These are phyloP conservation scores for Tarenaya hassleriana DNA, from an alignment of 345 rosid genomes.

Conservation along the genomic window DNA sequence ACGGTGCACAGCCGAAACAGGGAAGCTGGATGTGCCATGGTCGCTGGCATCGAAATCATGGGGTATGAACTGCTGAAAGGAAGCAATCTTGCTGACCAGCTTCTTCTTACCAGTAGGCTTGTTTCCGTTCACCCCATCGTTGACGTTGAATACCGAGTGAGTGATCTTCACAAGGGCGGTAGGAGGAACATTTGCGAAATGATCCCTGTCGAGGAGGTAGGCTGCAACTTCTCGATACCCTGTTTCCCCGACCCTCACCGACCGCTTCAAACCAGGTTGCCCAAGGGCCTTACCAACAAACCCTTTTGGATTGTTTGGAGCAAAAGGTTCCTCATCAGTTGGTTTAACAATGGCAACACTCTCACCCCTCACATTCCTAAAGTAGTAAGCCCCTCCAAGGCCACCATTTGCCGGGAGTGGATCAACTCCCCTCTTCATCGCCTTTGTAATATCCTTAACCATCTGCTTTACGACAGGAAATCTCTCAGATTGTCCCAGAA, in stretches of 20 bases:
- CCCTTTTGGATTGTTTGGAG: conserved; percentile 72
- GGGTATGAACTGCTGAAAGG: conserved; percentile 52
- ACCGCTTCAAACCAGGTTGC: conserved; percentile 65
- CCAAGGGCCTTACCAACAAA: conserved; percentile 61
- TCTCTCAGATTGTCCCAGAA: conserved; percentile 58
- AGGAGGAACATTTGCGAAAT: conserved; percentile 76
- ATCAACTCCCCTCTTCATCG: conserved; percentile 50
- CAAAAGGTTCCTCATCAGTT: conserved; percentile 74
- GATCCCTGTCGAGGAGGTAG: conserved; percentile 60
- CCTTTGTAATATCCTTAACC: conserved; percentile 67
- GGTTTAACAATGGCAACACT: conserved; percentile 72
- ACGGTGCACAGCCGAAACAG: conserved; percentile 53
- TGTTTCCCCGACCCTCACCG: conserved; percentile 70
- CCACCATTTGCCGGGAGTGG: conserved; percentile 58
- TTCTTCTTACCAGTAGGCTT: conserved; percentile 31
- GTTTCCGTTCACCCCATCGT: conserved; percentile 31
- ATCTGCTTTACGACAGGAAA: conserved; percentile 40
- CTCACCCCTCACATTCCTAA: conserved; percentile 42
- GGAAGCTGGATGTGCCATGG: conserved; percentile 56
- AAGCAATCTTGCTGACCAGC: conserved; percentile 50
- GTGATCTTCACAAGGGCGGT: conserved; percentile 70
- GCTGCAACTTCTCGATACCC: conserved; percentile 81
- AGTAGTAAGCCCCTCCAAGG: conserved; percentile 67
- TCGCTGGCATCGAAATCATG: conserved; percentile 72
- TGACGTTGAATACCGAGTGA: conserved; percentile 52